These are phyloP conservation scores for Phaeosphaeriaceae sp. DNA, from an alignment of 2,329 filamentous ascomycete genomes.

Conservation along the genomic window DNA sequence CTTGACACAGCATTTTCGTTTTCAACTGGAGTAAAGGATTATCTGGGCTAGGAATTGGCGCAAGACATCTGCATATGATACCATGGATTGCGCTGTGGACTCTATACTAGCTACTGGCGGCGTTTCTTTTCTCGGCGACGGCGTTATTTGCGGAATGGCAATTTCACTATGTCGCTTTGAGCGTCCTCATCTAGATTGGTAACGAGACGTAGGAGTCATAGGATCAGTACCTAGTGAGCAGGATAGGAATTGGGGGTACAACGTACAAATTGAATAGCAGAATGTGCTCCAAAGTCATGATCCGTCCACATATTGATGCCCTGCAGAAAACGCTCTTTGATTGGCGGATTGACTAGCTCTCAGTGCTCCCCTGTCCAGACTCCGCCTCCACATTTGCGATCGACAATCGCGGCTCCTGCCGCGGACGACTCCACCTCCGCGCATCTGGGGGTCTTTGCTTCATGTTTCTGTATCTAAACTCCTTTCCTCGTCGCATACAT, in stretches of 20 bases:
- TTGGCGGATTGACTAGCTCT: not conserved
- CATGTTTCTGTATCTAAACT: not conserved
- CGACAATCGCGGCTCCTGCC: not conserved
- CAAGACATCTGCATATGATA: slow-evolving; percentile 30
- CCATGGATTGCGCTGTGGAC: slow-evolving; percentile 14
- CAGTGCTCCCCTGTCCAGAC: not conserved
- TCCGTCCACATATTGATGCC: not conserved
- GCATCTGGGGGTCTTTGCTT: not conserved
- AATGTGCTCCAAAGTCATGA: not conserved
- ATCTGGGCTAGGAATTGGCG: slow-evolving; percentile 9
- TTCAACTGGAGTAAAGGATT: not conserved
- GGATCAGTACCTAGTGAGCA: not conserved
- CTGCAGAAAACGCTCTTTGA: not conserved
- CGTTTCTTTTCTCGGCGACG: not conserved
- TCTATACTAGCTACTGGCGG: not conserved
- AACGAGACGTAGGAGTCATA: not conserved
- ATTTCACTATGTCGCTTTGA: not conserved
- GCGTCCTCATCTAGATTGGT: not conserved
- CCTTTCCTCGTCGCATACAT: no score
- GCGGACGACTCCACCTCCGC: slow-evolving; percentile 2
- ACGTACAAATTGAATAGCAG: not conserved
- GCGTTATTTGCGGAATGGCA: not conserved
- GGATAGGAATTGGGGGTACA: not conserved
- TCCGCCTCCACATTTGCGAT: not conserved
- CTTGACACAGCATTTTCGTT: not conserved